phyloP scores from a whole-genome alignment of 2,329 filamentous ascomycete genomes.

The Trichophyton equinum region DNA sequence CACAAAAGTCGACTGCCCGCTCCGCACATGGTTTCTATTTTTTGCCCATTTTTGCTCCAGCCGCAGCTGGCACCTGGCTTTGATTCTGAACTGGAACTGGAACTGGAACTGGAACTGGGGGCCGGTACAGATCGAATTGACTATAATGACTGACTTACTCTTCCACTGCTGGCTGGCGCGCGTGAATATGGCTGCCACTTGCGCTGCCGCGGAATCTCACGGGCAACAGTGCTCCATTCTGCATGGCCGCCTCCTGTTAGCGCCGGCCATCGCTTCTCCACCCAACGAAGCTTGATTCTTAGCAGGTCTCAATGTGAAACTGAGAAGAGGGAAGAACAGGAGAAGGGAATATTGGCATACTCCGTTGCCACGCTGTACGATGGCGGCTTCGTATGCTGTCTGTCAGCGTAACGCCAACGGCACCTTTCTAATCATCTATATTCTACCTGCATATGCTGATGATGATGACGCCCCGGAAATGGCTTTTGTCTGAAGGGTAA shows the following conservation, averaged over 20 bases:
- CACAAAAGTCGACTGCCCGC: background rate
- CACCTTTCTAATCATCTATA: background rate
- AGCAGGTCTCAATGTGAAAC: constrained; percentile 4
- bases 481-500: too few relatives aligned
- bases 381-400: background rate
- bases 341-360: background rate
- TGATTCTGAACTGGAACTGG: background rate
- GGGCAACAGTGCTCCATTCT: background rate
- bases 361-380: background rate
- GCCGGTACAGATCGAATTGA: background rate
- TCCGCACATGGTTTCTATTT: background rate
- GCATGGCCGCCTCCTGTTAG: background rate
- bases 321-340: background rate
- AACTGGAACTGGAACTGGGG: background rate
- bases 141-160: too few relatives aligned
- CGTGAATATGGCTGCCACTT: background rate
- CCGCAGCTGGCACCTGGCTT: background rate
- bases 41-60: background rate
- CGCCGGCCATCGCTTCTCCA: background rate
- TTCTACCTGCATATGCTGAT: background rate
- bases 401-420: background rate
- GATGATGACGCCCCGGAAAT: background rate
- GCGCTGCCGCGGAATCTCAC: background rate
- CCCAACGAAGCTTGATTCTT: background rate
- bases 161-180: background rate